These are phyloP conservation scores for Kodamaea ohmeri DNA, from an alignment of 1,139 yeast genomes.

Conservation along the genomic window DNA sequence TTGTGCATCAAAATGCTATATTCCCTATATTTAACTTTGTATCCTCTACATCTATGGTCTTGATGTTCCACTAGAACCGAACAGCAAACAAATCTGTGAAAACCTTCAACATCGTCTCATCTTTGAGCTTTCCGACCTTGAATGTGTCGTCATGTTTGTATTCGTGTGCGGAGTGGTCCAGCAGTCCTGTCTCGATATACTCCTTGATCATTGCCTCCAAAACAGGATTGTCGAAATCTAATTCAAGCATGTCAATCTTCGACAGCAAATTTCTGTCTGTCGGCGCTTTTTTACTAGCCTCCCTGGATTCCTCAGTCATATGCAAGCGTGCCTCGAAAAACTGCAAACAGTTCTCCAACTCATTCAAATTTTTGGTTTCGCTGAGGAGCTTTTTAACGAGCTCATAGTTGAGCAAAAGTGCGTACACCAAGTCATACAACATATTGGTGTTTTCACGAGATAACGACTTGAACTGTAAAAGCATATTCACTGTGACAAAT, in stretches of 20 bases:
- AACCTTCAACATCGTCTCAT: conserved; percentile 17
- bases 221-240: conserved; percentile 34
- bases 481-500: conserved; percentile 23
- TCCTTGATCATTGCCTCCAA: conserved; percentile 22
- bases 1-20: too few relatives aligned
- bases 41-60: too few relatives aligned
- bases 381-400: conserved; percentile 17
- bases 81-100: conserved; percentile 13
- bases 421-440: conserved; percentile 27
- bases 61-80: neutral
- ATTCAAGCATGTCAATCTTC: conserved; percentile 22
- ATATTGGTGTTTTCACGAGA: neutral
- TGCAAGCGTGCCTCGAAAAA: conserved; percentile 20
- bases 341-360: conserved; percentile 22
- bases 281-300: neutral
- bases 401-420: conserved; percentile 33
- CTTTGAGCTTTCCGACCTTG: conserved; percentile 11
- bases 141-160: conserved; percentile 18
- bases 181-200: conserved; percentile 15
- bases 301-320: conserved; percentile 22
- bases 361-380: conserved; percentile 14
- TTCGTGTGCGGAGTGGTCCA: conserved; percentile 5
- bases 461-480: conserved; percentile 13
- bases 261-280: neutral
- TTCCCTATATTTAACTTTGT: too few relatives aligned